These are phyloP conservation scores for Xylariaceae sp. DNA, from an alignment of 2,329 filamentous ascomycete species.

Conservation along the genomic window DNA sequence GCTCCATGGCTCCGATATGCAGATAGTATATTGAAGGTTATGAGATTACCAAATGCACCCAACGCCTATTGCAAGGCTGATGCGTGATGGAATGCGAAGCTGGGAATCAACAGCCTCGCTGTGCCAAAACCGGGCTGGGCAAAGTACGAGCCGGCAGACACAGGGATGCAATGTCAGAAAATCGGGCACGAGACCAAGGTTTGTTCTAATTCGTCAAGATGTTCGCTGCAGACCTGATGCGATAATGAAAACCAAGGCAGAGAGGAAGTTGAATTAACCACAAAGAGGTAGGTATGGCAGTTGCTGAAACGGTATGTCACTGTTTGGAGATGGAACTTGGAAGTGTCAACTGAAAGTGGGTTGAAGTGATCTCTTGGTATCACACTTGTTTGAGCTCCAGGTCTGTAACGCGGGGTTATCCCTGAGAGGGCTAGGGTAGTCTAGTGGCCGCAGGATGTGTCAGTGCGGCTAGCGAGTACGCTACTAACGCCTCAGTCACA, in stretches of 20 bases:
- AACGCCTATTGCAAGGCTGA: conserved; percentile 11
- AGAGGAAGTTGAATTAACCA: conserved; percentile 3
- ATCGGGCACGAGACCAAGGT: too few relatives aligned
- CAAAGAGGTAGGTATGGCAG: too few relatives aligned
- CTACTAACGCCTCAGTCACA: background rate
- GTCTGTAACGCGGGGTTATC: conserved; percentile 9
- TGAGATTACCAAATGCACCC: too few relatives aligned
- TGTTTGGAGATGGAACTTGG: too few relatives aligned
- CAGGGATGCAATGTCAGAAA: too few relatives aligned
- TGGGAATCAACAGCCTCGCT: conserved; percentile 13
- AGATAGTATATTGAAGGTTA: too few relatives aligned
- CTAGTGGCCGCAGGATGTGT: background rate
- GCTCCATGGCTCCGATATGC: conserved; percentile 76
- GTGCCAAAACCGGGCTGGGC: too few relatives aligned
- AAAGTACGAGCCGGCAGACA: too few relatives aligned
- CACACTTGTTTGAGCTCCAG: conserved; percentile 26
- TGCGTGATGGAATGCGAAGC: conserved; percentile 12
- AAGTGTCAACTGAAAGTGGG: conserved; percentile 3
- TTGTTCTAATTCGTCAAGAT: too few relatives aligned
- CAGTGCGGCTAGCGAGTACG: background rate
- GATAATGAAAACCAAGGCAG: conserved; percentile 1
- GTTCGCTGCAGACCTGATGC: background rate
- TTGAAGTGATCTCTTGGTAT: conserved; percentile 18
- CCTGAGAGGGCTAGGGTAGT: background rate
- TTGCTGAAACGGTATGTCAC: too few relatives aligned